Evolutionary conservation across 257 asterid species (phyloP).

Genomic region (Solanum chmielewskii): DNA sequence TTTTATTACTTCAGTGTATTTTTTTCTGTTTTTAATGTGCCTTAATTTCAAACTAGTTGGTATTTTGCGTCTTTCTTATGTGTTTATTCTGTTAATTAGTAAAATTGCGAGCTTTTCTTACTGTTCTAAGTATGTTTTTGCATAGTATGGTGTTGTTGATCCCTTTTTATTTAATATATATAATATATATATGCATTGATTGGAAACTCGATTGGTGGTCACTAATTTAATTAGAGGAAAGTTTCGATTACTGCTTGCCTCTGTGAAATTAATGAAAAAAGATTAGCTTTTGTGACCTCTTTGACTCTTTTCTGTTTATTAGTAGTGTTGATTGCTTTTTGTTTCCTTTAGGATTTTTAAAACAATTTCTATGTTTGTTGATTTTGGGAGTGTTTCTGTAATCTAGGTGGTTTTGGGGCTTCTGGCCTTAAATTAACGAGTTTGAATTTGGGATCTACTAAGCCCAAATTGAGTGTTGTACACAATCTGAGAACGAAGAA

Average conservation of each 20-base stretch:
- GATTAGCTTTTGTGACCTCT: not conserved
- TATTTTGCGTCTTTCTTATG: not conserved
- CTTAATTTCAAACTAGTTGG: not conserved
- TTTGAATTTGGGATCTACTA: constrained; percentile 25
- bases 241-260: not conserved
- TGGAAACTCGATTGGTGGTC: too few species aligned
- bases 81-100: not conserved
- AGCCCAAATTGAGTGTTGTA: constrained; percentile 28
- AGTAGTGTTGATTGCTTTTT: not conserved
- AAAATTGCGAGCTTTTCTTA: not conserved
- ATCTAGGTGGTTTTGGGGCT: constrained; percentile 53
- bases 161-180: not conserved
- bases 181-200: not conserved
- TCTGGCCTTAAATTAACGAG: constrained; percentile 37
- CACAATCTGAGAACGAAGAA: constrained; percentile 14
- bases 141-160: not conserved
- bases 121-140: not conserved
- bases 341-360: not conserved
- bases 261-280: not conserved
- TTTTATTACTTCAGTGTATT: not conserved
- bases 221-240: not conserved
- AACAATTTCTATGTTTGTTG: not conserved
- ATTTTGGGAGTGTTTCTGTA: not conserved
- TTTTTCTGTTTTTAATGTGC: not conserved
- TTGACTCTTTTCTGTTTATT: not conserved